A percentile compares a stretch with the other conserved stretches of the same genome.
Evolutionary conservation across 345 rosid species (phyloP).

Genomic region (Populus simonii): DNA sequence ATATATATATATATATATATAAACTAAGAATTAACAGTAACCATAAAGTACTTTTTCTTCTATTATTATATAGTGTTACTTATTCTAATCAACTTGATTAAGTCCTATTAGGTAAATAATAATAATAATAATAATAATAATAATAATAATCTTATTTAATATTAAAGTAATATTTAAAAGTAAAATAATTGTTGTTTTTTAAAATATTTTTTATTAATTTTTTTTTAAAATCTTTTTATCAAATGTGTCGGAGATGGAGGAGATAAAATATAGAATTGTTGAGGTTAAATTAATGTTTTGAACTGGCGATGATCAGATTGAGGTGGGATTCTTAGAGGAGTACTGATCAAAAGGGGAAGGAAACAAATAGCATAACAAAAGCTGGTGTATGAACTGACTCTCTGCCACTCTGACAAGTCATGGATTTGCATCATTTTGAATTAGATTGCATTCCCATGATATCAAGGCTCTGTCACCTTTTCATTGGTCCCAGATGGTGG

Average conservation of each 20-base stretch:
- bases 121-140: too few relatives aligned
- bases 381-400: not conserved
- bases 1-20: too few relatives aligned
- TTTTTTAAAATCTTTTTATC: not conserved
- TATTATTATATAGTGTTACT: too few relatives aligned
- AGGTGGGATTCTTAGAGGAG: not conserved
- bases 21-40: too few relatives aligned
- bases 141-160: too few relatives aligned
- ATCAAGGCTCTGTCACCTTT: slow-evolving; percentile 9
- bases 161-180: too few relatives aligned
- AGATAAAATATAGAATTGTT: not conserved
- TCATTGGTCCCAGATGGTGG: slow-evolving; percentile 29
- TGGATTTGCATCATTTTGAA: slow-evolving; percentile 15
- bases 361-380: not conserved
- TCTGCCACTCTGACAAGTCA: slow-evolving; percentile 26
- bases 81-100: too few relatives aligned
- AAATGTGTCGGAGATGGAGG: not conserved
- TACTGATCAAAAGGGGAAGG: not conserved
- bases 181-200: too few relatives aligned
- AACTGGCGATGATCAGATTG: not conserved
- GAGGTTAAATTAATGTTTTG: not conserved
- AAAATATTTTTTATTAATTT: too few relatives aligned
- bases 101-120: too few relatives aligned
- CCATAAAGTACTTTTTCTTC: too few relatives aligned
- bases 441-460: slow-evolving; percentile 16